These are phyloP conservation scores for Kalmusia sp. DNA, from an alignment of 2,329 filamentous ascomycete species.

Conservation along the genomic window DNA sequence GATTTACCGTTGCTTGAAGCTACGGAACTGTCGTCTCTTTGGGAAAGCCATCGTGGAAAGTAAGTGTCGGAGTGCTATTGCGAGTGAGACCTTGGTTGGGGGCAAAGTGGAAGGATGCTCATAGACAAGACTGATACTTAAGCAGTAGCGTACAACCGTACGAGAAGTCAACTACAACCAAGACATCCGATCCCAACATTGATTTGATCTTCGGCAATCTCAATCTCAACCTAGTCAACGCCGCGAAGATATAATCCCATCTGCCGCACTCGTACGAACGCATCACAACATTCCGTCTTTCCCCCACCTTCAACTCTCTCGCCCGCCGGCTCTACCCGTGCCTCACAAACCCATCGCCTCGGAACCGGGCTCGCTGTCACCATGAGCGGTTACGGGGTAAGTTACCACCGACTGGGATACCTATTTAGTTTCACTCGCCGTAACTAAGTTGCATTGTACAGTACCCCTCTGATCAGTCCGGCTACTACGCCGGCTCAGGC, in stretches of 20 bases:
- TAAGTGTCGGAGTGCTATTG: neutral
- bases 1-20: neutral
- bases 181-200: neutral
- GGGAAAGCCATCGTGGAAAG: neutral
- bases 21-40: neutral
- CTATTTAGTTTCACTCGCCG: neutral
- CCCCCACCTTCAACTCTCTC: slow-evolving; percentile 3
- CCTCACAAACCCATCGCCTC: slow-evolving; percentile 16
- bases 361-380: slow-evolving; percentile 12
- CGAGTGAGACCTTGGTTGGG: slow-evolving; percentile 13
- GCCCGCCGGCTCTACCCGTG: slow-evolving; percentile 17
- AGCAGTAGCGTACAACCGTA: slow-evolving; percentile 1
- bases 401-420: neutral
- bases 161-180: slow-evolving; percentile 8
- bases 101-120: slow-evolving; percentile 11
- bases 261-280: slow-evolving; percentile 9
- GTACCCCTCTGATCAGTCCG: slow-evolving; percentile 30
- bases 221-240: neutral
- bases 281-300: neutral
- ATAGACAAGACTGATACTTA: slow-evolving; percentile 8
- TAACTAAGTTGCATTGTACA: slow-evolving; percentile 9
- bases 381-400: slow-evolving; percentile 36
- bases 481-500: slow-evolving; percentile 23
- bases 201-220: neutral
- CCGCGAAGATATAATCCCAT: slow-evolving; percentile 2